Evolutionary conservation across 164 flowering plant genomes (phyloP).

Genomic region (Piper longum): DNA sequence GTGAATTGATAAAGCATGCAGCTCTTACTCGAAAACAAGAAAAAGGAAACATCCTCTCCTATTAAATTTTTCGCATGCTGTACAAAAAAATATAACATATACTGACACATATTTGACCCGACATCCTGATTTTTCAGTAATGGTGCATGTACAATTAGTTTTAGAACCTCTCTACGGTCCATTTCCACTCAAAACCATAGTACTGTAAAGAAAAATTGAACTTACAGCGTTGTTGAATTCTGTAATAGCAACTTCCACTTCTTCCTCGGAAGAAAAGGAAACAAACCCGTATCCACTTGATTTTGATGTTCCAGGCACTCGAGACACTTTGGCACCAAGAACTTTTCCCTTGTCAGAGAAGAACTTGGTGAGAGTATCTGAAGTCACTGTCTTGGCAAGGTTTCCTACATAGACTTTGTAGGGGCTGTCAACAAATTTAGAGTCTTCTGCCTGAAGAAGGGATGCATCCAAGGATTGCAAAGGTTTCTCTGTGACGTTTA

Average conservation of each 20-base stretch:
- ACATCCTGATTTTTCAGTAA: no score
- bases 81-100: no score
- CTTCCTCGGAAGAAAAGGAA: slow-evolving; percentile 77
- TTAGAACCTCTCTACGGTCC: no score
- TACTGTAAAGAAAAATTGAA: slow-evolving; percentile 2
- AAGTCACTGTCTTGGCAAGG: slow-evolving; percentile 76
- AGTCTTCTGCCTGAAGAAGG: slow-evolving; percentile 56
- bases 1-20: no score
- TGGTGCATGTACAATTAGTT: no score
- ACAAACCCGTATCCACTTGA: slow-evolving; percentile 87
- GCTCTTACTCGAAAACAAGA: no score
- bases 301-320: slow-evolving; percentile 83
- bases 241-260: slow-evolving; percentile 73
- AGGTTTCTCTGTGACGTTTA: slow-evolving; percentile 84
- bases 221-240: slow-evolving; percentile 70
- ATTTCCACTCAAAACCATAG: no score
- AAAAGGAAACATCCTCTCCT: no score
- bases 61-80: no score
- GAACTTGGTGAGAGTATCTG: slow-evolving; percentile 43
- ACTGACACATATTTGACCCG: no score
- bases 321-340: slow-evolving; percentile 70
- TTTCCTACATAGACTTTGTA: slow-evolving; percentile 96
- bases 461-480: slow-evolving; percentile 26
- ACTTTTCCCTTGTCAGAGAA: slow-evolving; percentile 82
- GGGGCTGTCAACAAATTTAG: slow-evolving; percentile 71